Evolutionary conservation across 2,329 filamentous ascomycete species (phyloP).

Genomic region (Zymoseptoria ardabiliae): DNA sequence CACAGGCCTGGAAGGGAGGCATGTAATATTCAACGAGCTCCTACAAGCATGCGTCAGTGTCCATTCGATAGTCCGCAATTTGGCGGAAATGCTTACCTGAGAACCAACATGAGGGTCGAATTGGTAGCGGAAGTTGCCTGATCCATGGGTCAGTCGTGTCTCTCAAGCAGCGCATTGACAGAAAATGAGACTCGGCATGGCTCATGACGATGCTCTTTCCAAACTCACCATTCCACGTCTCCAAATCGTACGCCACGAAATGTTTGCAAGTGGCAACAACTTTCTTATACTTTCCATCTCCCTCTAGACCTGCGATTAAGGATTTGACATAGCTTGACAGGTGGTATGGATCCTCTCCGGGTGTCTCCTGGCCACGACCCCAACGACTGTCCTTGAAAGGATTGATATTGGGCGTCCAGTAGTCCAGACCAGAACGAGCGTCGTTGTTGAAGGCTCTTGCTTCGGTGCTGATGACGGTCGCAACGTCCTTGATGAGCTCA

Average conservation of each 20-base stretch:
- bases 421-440: slow-evolving; percentile 48
- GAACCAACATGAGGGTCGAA: slow-evolving; percentile 51
- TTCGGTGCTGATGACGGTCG: slow-evolving; percentile 51
- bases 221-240: slow-evolving; percentile 32
- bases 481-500: slow-evolving; percentile 51
- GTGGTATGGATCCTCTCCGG: slow-evolving; percentile 38
- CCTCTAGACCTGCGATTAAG: slow-evolving; percentile 30
- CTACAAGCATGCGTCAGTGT: slow-evolving; percentile 51
- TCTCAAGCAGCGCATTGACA: too few species aligned
- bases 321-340: slow-evolving; percentile 29
- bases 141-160: neutral
- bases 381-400: slow-evolving; percentile 48
- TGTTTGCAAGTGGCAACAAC: slow-evolving; percentile 44
- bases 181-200: neutral
- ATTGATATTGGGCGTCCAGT: slow-evolving; percentile 63
- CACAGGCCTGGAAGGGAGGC: slow-evolving; percentile 53
- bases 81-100: slow-evolving; percentile 31
- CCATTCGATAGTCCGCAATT: slow-evolving; percentile 39
- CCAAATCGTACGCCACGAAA: slow-evolving; percentile 32
- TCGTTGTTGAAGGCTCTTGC: slow-evolving; percentile 59
- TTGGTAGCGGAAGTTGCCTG: slow-evolving; percentile 33
- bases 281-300: slow-evolving; percentile 29
- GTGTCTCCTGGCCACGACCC: slow-evolving; percentile 27
- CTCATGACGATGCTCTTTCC: neutral
- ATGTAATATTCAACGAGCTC: slow-evolving; percentile 63